Base-by-base conservation (phyloP, 2,329 filamentous ascomycete genomes). In the Fusarium sp. region DNA sequence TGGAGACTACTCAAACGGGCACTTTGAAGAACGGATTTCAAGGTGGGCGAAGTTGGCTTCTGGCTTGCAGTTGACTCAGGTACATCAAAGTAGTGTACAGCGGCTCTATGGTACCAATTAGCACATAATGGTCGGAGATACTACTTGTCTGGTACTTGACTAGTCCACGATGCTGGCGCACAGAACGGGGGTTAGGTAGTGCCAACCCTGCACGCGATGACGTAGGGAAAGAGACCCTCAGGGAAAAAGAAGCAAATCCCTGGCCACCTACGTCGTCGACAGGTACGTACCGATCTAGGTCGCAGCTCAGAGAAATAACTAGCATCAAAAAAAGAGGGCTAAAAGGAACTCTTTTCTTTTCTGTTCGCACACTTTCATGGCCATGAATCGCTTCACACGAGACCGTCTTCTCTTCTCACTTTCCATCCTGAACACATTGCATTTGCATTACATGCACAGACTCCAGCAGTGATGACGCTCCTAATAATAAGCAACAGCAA, bases 1-100 rank as follows among this genome's bases (percentile, higher is more conserved):
- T 64, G 68, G 58, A 69, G 53, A 70, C 67, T 54, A 60, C 40
- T 56, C 59, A 64, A 55, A 60, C 55, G 42, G 55, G 59, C 53
- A 62, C 59, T 62, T 62, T 67, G 46, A 70, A 52, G 56, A 70
- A 46, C 54, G 35, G 53, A 67, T 60, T 59, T 64, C 48, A 45
- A 75, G 66, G 73, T 71, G 71, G 73, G 73, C 56, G 60, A 59
- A 74, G 73, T 66, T 72, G 73, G 73, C 60, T 68, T 69, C 50
- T 58, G 69, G 72, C 63, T 52, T 49, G 56, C 37, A 56, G 44
- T 27, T 35, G n/a, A 40, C 32, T 33, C 33, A 59, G 40, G 68
- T 65, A 71, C 9, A 69, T 42, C 32, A 30, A 60, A 55, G 65
- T 74, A 69, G 53, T 55, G 41, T 48, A 12, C 18, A 18, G 33